A percentile compares a stretch with the other conserved stretches of the same genome.
Conservation (phyloP, 352 stramenopile genomes). For the Pythium pyrilobum region DNA sequence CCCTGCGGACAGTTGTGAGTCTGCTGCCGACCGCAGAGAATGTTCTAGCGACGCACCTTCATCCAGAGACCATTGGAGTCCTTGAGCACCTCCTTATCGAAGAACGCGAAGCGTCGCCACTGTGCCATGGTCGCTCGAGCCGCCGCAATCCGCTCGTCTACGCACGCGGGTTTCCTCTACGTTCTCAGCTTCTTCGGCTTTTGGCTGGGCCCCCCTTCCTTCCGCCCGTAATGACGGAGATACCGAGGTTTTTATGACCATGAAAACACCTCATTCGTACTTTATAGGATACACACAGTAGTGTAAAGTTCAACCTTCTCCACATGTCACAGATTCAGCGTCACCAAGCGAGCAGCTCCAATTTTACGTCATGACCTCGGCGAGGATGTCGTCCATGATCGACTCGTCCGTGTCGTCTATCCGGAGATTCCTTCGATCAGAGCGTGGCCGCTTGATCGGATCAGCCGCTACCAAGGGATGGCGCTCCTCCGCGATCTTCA, state of each 20-base stretch:
- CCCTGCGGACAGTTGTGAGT: constrained; percentile 27
- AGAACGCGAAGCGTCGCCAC: constrained; percentile 87
- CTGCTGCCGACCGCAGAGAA: not conserved
- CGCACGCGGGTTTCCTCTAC: too few species aligned
- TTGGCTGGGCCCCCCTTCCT: too few species aligned
- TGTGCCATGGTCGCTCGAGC: constrained; percentile 55
- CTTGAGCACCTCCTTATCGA: constrained; percentile 86
- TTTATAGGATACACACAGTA: constrained; percentile 6
- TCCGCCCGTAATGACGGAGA: not conserved
- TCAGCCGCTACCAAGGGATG: not conserved
- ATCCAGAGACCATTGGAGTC: constrained; percentile 79
- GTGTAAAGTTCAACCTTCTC: not conserved
- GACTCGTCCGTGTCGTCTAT: constrained; percentile 62
- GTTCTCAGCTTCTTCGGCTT: too few species aligned
- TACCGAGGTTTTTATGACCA: not conserved
- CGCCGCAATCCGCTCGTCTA: too few species aligned
- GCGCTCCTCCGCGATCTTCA: constrained; percentile 5
- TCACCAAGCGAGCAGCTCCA: not conserved
- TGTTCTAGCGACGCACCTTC: constrained; percentile 38
- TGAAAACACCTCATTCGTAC: constrained; percentile 15
- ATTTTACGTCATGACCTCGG: constrained; percentile 18
- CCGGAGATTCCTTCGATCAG: constrained; percentile 22
- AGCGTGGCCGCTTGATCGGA: not conserved
- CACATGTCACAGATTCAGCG: constrained; percentile 12
- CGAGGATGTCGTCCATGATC: constrained; percentile 63